Evolutionary conservation across 305 asterid species (phyloP), one percentile per base, ranked within the genome.

Genomic region (Plantago lanceolata): DNA sequence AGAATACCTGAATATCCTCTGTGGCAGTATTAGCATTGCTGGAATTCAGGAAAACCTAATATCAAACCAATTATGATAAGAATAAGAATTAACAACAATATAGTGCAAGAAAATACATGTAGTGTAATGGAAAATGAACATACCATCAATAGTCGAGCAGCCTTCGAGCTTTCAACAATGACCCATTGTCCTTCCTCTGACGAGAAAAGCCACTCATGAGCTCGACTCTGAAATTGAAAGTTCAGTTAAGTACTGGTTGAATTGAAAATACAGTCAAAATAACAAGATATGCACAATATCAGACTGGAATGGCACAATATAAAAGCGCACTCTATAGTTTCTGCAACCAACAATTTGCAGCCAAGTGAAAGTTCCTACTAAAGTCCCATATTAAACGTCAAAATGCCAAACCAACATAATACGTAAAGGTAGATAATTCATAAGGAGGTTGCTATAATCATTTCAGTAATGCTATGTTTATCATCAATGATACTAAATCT

Each of bases 141-240:
- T 85, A 89, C 97, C 90, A 90, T 80, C 63, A 86, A 71, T 40
- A 90, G 77, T 63, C 99, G 95, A 74, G 95, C 90, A 77, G 90
- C 82, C 76, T 85, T 88, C 20, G 97, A 74, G 70, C 82, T 90
- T 71, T 60, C 89, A 67, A 88, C 89, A 67, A 93, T 78, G 64
- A 82, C 63, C 95, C 96, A 82, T 73, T 90, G 99, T 55, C 99
- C 99, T 84, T 88, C 93, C 76, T 80, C 93, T 63, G 97, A 79
- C 53, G 97, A 75, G 76, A 79, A 90, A 68, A 93, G 85, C 99
- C 99, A 93, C 71, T 88, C 95, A 65, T 69, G 82, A 77, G 82
- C 90, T 81, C 96, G 87, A 70, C 71, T 68, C 99, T 93, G 89
- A 83, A 84, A 87, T 71, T 68, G 70, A 57, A 76, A 71, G 37